Evolutionary conservation across 495 filamentous ascomycete genomes (phyloP).

Genomic region (Apiosordaria backusii): DNA sequence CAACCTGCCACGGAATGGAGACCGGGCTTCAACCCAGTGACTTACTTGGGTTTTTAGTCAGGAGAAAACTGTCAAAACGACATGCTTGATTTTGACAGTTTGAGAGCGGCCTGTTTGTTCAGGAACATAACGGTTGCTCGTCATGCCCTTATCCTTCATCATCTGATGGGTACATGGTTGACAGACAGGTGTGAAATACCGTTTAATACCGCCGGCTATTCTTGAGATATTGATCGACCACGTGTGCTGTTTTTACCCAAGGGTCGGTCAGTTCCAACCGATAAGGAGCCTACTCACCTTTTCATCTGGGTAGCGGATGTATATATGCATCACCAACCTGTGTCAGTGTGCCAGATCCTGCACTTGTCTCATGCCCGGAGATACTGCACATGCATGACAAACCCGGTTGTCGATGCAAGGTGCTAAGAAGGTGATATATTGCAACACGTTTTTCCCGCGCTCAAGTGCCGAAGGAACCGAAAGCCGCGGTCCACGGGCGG

Average conservation of each 20-base stretch:
- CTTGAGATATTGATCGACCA: background rate
- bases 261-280: background rate
- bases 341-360: background rate
- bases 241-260: background rate
- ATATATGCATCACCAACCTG: background rate
- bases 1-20: background rate
- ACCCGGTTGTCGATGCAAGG: background rate
- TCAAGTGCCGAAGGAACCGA: background rate
- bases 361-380: background rate
- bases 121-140: background rate
- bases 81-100: background rate
- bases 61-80: background rate
- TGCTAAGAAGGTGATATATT: background rate
- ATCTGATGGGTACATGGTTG: too few relatives aligned
- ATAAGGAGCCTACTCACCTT: background rate
- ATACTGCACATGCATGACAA: background rate
- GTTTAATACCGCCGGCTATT: background rate
- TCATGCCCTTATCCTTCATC: too few relatives aligned
- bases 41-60: background rate
- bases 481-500: background rate
- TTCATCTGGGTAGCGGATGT: background rate
- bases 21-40: too few relatives aligned
- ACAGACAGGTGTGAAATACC: background rate
- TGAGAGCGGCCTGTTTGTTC: background rate
- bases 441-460: background rate